These are phyloP conservation scores for Botrytis pseudocinerea DNA, from an alignment of 2,329 filamentous ascomycete species.

Conservation along the genomic window DNA sequence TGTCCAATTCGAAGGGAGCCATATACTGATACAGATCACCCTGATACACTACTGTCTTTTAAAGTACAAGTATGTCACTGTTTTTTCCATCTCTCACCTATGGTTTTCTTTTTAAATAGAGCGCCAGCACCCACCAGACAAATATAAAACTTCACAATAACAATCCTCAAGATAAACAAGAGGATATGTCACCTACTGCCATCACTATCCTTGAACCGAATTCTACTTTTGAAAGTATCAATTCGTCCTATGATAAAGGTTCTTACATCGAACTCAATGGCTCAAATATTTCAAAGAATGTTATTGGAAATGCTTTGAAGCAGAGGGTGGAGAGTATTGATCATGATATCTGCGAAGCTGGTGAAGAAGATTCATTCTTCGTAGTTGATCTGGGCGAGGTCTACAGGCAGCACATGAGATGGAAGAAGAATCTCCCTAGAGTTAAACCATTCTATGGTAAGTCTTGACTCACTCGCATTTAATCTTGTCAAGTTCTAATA, in stretches of 20 bases:
- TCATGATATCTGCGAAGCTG: constrained; percentile 82
- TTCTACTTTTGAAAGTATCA: constrained; percentile 36
- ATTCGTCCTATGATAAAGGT: constrained; percentile 36
- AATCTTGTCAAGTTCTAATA: constrained; percentile 25
- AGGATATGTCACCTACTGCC: constrained; percentile 69
- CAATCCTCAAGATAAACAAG: constrained; percentile 31
- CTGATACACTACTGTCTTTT: too few relatives aligned
- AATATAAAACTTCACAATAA: neutral
- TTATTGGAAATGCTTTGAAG: constrained; percentile 86
- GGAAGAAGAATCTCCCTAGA: constrained; percentile 90
- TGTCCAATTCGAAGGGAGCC: too few relatives aligned
- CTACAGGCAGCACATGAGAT: constrained; percentile 96
- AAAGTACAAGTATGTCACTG: too few relatives aligned
- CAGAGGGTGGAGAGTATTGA: constrained; percentile 81
- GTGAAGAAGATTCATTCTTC: constrained; percentile 97
- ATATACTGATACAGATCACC: too few relatives aligned
- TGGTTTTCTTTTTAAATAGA: too few relatives aligned
- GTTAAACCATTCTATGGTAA: constrained; percentile 95
- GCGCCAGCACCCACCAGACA: too few relatives aligned
- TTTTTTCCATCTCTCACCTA: too few relatives aligned
- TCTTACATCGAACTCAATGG: constrained; percentile 38
- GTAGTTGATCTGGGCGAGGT: constrained; percentile 97
- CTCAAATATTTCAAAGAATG: constrained; percentile 60
- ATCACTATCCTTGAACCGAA: constrained; percentile 52
- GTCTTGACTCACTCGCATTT: constrained; percentile 36